A percentile compares a stretch with the other conserved stretches of the same genome.
phyloP scores from a whole-genome alignment of 2,329 filamentous ascomycete genomes.

The Dothidotthia symphoricarpi region DNA sequence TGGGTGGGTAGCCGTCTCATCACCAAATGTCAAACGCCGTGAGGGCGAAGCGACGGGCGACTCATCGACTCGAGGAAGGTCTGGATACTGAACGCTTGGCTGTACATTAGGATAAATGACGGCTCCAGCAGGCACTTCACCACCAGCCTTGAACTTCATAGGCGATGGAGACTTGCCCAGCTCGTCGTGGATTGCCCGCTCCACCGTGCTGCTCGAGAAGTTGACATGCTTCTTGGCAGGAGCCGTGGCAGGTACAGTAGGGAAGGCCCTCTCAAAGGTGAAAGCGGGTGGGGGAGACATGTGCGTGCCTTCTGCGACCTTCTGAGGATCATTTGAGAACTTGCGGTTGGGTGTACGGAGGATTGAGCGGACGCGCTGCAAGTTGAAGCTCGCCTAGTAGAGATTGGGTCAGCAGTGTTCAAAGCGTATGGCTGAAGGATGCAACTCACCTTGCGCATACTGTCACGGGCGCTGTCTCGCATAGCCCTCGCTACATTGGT shows the following conservation, averaged over 20 bases:
- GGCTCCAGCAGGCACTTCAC: constrained; percentile 34
- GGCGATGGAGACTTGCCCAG: constrained; percentile 37
- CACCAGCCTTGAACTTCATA: constrained; percentile 36
- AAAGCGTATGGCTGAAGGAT: not conserved
- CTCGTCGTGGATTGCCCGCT: constrained; percentile 36
- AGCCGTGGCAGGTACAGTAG: constrained; percentile 60
- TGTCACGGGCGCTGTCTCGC: constrained; percentile 40
- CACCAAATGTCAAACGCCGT: constrained; percentile 38
- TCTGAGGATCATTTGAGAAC: constrained; percentile 58
- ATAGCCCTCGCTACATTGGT: constrained; percentile 33
- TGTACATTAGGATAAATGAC: constrained; percentile 33
- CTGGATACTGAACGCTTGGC: constrained; percentile 39
- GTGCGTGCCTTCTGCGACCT: constrained; percentile 62
- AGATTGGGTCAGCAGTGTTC: constrained; percentile 1
- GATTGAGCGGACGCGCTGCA: constrained; percentile 62
- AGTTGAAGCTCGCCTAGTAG: constrained; percentile 41
- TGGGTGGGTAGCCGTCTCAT: constrained; percentile 28
- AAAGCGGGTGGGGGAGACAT: constrained; percentile 43
- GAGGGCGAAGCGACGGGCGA: constrained; percentile 29
- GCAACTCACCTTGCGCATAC: constrained; percentile 30
- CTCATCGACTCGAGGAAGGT: constrained; percentile 30
- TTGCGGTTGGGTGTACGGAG: constrained; percentile 60
- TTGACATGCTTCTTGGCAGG: constrained; percentile 76
- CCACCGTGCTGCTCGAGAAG: constrained; percentile 70
- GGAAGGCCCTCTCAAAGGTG: constrained; percentile 54